These are phyloP conservation scores for Aureobasidium vineae DNA, from an alignment of 2,329 filamentous ascomycete species.

Conservation along the genomic window DNA sequence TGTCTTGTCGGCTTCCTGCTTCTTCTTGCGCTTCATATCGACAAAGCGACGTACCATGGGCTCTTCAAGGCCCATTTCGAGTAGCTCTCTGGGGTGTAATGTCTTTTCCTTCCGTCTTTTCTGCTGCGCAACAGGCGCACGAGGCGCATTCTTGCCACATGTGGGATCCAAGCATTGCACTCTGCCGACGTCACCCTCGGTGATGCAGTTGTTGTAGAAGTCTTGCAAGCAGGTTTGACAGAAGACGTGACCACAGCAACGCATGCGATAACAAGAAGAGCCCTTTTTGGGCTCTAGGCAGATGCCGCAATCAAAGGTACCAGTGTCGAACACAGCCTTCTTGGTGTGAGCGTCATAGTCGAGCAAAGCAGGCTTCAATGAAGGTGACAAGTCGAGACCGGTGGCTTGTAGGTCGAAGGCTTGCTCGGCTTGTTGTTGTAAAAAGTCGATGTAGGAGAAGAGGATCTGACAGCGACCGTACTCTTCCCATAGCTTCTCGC, in stretches of 20 bases:
- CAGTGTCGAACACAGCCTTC: constrained; percentile 71
- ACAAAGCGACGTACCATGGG: constrained; percentile 82
- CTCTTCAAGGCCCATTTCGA: constrained; percentile 52
- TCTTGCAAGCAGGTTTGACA: constrained; percentile 83
- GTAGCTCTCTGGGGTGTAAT: constrained; percentile 78
- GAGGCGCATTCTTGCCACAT: constrained; percentile 65
- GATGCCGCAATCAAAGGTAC: constrained; percentile 83
- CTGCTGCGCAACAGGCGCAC: constrained; percentile 39
- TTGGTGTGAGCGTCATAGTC: constrained; percentile 76
- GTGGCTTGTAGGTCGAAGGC: constrained; percentile 53
- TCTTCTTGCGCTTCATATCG: constrained; percentile 85
- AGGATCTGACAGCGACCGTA: constrained; percentile 57
- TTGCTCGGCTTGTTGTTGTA: constrained; percentile 58
- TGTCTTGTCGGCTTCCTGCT: constrained; percentile 85
- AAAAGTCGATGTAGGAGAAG: constrained; percentile 59
- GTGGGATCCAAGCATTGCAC: constrained; percentile 78
- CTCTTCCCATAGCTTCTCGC: constrained; percentile 58
- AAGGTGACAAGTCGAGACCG: constrained; percentile 49
- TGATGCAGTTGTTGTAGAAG: constrained; percentile 86
- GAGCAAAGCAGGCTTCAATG: constrained; percentile 66
- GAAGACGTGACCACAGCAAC: constrained; percentile 86
- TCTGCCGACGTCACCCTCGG: constrained; percentile 73
- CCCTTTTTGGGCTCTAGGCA: constrained; percentile 95
- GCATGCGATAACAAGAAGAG: constrained; percentile 71
- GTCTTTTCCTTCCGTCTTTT: constrained; percentile 62